These are phyloP conservation scores for Magnusiomyces fungicola DNA, from an alignment of 1,139 yeast species.

Conservation along the genomic window DNA sequence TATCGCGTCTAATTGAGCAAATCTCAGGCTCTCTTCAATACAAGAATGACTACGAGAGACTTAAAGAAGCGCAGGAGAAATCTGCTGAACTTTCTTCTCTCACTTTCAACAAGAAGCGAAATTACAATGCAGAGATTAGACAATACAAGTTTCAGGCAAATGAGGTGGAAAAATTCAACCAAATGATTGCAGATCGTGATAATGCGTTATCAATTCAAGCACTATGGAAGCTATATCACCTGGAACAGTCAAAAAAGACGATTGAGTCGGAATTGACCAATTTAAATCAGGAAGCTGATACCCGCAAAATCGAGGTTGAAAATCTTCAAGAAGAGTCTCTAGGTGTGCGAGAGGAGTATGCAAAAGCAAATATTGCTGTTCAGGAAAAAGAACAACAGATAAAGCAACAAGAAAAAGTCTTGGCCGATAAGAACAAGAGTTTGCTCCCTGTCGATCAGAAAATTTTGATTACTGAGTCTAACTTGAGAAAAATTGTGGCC, in stretches of 20 bases:
- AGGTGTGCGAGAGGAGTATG: conserved; percentile 24
- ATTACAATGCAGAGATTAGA: conserved; percentile 66
- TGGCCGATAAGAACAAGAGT: conserved; percentile 43
- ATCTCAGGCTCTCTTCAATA: conserved; percentile 75
- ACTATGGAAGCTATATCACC: conserved; percentile 62
- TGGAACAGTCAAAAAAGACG: conserved; percentile 37
- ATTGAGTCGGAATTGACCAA: conserved; percentile 22
- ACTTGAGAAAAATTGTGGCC: conserved; percentile 42
- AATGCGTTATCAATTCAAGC: conserved; percentile 44
- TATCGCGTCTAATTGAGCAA: conserved; percentile 68
- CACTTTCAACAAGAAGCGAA: conserved; percentile 64
- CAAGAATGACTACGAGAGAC: conserved; percentile 57
- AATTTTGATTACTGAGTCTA: conserved; percentile 42
- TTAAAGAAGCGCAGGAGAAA: conserved; percentile 49
- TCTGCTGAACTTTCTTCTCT: conserved; percentile 61
- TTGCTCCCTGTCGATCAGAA: conserved; percentile 54
- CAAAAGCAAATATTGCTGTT: conserved; percentile 41
- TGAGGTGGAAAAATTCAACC: conserved; percentile 65
- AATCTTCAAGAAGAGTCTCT: conserved; percentile 13
- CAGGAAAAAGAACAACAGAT: conserved; percentile 39
- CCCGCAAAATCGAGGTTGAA: conserved; percentile 8
- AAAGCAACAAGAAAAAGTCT: conserved; percentile 35
- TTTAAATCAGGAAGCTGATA: neutral
- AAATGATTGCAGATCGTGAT: conserved; percentile 41
- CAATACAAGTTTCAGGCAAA: conserved; percentile 71